Percentiles rank a stretch among this genome's conserved stretches.
phyloP scores from a whole-genome alignment of 441 rosid species.

The California macrophylla region DNA sequence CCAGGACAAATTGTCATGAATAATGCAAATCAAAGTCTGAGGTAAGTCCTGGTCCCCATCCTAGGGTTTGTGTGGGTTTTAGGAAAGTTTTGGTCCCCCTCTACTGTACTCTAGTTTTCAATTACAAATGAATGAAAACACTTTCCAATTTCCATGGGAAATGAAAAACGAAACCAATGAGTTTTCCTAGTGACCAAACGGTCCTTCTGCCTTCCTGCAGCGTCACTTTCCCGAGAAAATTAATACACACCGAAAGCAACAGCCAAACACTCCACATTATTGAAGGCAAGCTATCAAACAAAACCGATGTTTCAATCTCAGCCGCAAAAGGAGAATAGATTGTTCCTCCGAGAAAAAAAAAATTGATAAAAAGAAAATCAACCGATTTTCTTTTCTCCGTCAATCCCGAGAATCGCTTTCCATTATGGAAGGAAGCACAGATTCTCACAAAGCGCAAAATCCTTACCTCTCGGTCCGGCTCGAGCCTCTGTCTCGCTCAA shows the following conservation, averaged over 20 bases:
- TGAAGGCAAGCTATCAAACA: conserved; percentile 2
- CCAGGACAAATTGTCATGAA: neutral
- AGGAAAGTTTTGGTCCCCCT: conserved; percentile 8
- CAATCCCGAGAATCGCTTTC: neutral
- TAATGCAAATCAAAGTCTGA: neutral
- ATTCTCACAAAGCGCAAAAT: neutral
- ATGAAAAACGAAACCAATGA: neutral
- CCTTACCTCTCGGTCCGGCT: neutral
- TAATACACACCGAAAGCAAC: neutral
- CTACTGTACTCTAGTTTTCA: conserved; percentile 5
- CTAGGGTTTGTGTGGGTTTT: conserved; percentile 5
- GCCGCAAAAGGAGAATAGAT: conserved; percentile 27
- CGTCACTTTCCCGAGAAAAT: conserved; percentile 24
- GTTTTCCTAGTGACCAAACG: conserved; percentile 8
- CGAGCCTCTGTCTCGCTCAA: conserved; percentile 1
- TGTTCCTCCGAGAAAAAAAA: conserved; percentile 27
- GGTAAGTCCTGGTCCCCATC: conserved; percentile 15
- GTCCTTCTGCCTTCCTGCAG: conserved; percentile 9
- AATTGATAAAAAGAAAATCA: neutral
- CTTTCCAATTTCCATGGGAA: neutral
- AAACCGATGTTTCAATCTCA: conserved; percentile 29
- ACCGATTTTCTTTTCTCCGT: neutral
- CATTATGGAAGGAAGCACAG: neutral
- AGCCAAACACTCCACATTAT: neutral
- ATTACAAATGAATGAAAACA: neutral